Conservation (phyloP, 2,329 filamentous ascomycete species). For the Penicillium sp. region DNA sequence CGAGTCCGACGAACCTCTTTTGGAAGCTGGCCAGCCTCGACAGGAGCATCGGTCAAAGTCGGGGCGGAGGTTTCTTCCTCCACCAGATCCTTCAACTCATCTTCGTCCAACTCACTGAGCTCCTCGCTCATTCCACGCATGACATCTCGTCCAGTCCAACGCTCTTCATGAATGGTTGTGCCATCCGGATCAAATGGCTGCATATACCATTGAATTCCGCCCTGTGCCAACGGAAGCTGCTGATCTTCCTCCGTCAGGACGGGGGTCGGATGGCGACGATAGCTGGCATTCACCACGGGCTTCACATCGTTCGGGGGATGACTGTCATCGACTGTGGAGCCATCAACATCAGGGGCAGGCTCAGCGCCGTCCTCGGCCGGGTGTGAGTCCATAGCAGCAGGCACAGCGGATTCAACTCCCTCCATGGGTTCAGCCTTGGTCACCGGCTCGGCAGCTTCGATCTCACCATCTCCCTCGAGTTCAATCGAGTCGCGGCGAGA, state of each 20-base stretch:
- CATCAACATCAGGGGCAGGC: constrained; percentile 7
- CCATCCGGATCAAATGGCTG: constrained; percentile 72
- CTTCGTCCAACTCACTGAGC: constrained; percentile 85
- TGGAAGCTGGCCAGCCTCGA: constrained; percentile 9
- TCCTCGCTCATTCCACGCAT: constrained; percentile 72
- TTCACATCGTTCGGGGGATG: constrained; percentile 15
- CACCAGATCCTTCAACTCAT: constrained; percentile 68
- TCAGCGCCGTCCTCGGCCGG: constrained; percentile 3
- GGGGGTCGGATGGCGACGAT: constrained; percentile 43
- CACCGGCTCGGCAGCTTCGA: constrained; percentile 29
- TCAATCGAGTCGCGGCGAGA: constrained; percentile 43
- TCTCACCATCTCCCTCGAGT: constrained; percentile 35
- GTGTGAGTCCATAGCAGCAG: constrained; percentile 3
- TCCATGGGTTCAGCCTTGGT: constrained; percentile 24
- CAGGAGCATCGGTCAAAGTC: constrained; percentile 7
- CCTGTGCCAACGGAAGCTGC: constrained; percentile 54
- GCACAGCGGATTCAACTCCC: constrained; percentile 9
- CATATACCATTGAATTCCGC: constrained; percentile 85
- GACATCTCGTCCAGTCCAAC: constrained; percentile 68
- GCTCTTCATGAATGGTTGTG: constrained; percentile 71
- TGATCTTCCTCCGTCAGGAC: constrained; percentile 40
- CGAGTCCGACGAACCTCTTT: constrained; percentile 18
- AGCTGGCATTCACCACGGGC: constrained; percentile 30
- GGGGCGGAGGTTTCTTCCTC: constrained; percentile 42
- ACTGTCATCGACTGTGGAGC: constrained; percentile 10